These are phyloP conservation scores for Trichoderma sp. DNA, from an alignment of 2,329 filamentous ascomycete species.

Conservation along the genomic window DNA sequence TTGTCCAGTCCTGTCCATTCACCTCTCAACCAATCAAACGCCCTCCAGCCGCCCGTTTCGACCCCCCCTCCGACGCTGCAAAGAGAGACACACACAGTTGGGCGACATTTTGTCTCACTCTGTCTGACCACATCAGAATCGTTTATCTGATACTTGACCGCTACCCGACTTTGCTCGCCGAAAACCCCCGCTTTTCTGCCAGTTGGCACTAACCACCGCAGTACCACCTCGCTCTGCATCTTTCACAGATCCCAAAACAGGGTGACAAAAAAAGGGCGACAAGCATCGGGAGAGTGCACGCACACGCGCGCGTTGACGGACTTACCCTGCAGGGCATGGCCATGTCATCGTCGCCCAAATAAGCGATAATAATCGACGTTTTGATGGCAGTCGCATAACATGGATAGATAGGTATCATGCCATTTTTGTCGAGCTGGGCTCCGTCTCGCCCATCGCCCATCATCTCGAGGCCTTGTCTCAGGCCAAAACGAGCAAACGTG, in stretches of 20 bases:
- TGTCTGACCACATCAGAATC: background rate
- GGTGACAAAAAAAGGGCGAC: slow-evolving; percentile 8
- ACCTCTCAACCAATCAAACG: background rate
- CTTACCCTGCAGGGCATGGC: background rate
- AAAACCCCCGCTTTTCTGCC: slow-evolving; percentile 11
- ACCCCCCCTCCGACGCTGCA: background rate
- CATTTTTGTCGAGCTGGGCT: background rate
- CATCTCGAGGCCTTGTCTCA: background rate
- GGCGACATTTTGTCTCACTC: slow-evolving; percentile 4
- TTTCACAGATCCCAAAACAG: background rate
- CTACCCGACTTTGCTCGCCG: background rate
- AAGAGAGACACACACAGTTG: background rate
- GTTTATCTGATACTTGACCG: slow-evolving; percentile 8
- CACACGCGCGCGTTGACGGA: too few species aligned
- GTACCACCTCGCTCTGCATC: background rate
- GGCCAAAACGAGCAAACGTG: background rate
- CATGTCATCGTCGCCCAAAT: background rate
- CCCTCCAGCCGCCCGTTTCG: slow-evolving; percentile 3
- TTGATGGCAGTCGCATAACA: background rate
- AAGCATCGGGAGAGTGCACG: background rate
- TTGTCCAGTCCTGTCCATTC: background rate
- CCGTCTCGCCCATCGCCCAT: background rate
- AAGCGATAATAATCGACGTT: background rate
- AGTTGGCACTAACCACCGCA: slow-evolving; percentile 17
- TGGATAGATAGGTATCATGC: background rate